Percentiles rank a stretch among this genome's conserved stretches.
Evolutionary conservation across 306 rosid species (phyloP).

Genomic region (Vigna angularis): DNA sequence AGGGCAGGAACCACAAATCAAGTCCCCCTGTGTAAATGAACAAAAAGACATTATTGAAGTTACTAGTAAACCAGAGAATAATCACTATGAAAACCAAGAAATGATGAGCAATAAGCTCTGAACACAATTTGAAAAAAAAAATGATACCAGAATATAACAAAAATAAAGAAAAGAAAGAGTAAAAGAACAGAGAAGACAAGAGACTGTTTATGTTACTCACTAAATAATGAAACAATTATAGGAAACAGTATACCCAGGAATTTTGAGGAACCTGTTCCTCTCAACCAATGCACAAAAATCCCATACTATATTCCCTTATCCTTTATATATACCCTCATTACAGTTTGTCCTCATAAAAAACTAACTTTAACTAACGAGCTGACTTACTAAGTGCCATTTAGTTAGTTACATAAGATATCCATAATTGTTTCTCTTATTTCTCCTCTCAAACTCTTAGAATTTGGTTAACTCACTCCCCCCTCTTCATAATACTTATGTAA

Average conservation of each 20-base stretch:
- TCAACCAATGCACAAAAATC: neutral
- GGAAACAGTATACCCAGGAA: neutral
- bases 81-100: too few species aligned
- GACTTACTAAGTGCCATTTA: neutral
- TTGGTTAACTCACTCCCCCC: too few species aligned
- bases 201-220: neutral
- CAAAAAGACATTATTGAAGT: too few species aligned
- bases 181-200: neutral
- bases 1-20: too few species aligned
- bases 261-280: neutral
- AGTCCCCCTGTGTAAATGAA: too few species aligned
- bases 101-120: too few species aligned
- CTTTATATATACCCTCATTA: neutral
- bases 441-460: too few species aligned
- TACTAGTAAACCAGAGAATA: too few species aligned
- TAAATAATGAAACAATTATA: neutral
- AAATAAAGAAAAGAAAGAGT: neutral
- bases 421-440: neutral
- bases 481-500: too few species aligned
- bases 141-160: too few species aligned
- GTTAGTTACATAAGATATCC: neutral
- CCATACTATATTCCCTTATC: neutral
- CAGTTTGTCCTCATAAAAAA: neutral
- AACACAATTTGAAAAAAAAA: too few species aligned
- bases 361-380: neutral